Evolutionary conservation across 2,329 filamentous ascomycete genomes (phyloP).

Genomic region (Penicillium nordicum): DNA sequence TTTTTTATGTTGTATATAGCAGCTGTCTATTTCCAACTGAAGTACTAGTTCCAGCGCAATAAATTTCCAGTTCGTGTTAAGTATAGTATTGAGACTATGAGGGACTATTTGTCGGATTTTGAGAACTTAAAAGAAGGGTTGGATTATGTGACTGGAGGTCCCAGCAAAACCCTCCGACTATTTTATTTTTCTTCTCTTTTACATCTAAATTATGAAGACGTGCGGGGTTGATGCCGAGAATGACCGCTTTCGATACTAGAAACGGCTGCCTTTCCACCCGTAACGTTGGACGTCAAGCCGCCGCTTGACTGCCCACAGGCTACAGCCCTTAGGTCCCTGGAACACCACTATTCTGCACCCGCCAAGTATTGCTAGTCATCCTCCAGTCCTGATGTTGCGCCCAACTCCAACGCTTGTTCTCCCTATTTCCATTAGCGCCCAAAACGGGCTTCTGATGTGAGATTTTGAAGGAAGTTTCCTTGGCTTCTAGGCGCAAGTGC

Average conservation of each 20-base stretch:
- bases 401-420: too few relatives aligned
- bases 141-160: too few relatives aligned
- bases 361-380: too few relatives aligned
- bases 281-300: not conserved
- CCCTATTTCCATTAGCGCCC: too few relatives aligned
- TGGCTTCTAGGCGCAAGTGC: too few relatives aligned
- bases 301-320: too few relatives aligned
- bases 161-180: too few relatives aligned
- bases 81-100: not conserved
- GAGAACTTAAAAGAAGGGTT: not conserved
- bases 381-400: too few relatives aligned
- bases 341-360: too few relatives aligned
- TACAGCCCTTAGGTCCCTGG: too few relatives aligned
- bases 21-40: not conserved
- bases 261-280: constrained; percentile 21
- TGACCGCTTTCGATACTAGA: constrained; percentile 17
- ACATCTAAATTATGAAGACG: constrained; percentile 10
- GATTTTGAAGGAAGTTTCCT: too few relatives aligned
- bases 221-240: constrained; percentile 14
- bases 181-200: not conserved
- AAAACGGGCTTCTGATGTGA: too few relatives aligned
- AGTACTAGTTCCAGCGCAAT: not conserved
- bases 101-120: not conserved
- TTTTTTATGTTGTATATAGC: not conserved
- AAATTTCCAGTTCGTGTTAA: not conserved